A percentile compares a stretch with the other conserved stretches of the same genome.
These are phyloP conservation scores for Diutina scorzettiae DNA, from an alignment of 1,139 yeast species.

Conservation along the genomic window DNA sequence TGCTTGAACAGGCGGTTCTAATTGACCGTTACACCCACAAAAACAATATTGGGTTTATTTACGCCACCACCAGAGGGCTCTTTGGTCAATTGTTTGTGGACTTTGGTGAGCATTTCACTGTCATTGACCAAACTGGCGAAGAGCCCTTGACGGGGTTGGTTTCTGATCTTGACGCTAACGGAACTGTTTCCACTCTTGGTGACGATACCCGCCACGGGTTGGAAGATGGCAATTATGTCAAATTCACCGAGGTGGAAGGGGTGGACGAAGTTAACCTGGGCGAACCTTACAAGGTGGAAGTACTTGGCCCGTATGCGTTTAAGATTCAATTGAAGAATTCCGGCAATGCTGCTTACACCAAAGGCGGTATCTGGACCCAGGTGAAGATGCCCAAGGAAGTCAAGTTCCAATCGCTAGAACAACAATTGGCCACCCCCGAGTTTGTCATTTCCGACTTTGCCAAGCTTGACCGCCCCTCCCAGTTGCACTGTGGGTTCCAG, in stretches of 20 bases:
- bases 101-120: conserved; percentile 70
- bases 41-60: conserved; percentile 64
- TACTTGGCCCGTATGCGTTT: conserved; percentile 89
- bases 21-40: conserved; percentile 69
- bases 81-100: conserved; percentile 88
- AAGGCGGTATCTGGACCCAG: conserved; percentile 87
- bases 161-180: conserved; percentile 78
- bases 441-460: conserved; percentile 78
- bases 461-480: conserved; percentile 84
- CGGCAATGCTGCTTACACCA: conserved; percentile 32
- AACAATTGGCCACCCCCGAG: conserved; percentile 70
- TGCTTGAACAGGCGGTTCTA: conserved; percentile 57
- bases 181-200: conserved; percentile 73
- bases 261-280: conserved; percentile 58
- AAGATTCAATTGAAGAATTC: conserved; percentile 25
- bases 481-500: conserved; percentile 83
- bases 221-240: conserved; percentile 84
- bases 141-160: conserved; percentile 82
- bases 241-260: conserved; percentile 81
- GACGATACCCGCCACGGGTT: conserved; percentile 90
- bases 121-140: conserved; percentile 83
- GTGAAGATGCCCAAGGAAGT: conserved; percentile 70
- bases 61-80: conserved; percentile 76
- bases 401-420: conserved; percentile 49
- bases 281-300: conserved; percentile 62